These are phyloP conservation scores for Wickerhamomyces tratensis DNA, from an alignment of 805 yeast genomes.

Conservation along the genomic window DNA sequence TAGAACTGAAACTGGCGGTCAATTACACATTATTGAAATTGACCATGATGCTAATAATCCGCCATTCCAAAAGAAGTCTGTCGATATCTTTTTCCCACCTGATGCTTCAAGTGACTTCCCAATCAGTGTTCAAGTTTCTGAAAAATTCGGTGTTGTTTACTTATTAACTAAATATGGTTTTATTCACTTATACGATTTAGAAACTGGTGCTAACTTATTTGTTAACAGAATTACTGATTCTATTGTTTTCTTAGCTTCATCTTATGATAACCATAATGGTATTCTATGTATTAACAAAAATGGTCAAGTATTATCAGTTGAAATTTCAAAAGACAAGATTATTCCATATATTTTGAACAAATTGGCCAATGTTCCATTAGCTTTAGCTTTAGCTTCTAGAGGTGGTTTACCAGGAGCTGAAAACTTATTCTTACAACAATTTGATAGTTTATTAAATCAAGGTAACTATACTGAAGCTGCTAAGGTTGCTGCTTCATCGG, in stretches of 20 bases:
- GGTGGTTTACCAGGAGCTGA: slow-evolving; percentile 99
- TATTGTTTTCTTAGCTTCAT: slow-evolving; percentile 83
- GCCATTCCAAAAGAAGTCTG: slow-evolving; percentile 87
- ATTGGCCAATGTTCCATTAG: slow-evolving; percentile 78
- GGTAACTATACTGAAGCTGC: slow-evolving; percentile 94
- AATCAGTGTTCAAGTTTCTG: slow-evolving; percentile 77
- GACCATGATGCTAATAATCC: slow-evolving; percentile 80
- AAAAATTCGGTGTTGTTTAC: slow-evolving; percentile 79
- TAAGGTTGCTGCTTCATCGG: slow-evolving; percentile 91
- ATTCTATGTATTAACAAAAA: slow-evolving; percentile 87
- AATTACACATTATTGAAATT: slow-evolving; percentile 88
- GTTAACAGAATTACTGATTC: slow-evolving; percentile 95
- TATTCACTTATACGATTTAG: slow-evolving; percentile 90
- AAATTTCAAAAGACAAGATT: slow-evolving; percentile 72
- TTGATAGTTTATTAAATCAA: slow-evolving; percentile 69
- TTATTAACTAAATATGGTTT: slow-evolving; percentile 93
- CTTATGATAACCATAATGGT: slow-evolving; percentile 68
- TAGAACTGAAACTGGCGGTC: slow-evolving; percentile 68
- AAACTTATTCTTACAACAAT: slow-evolving; percentile 81
- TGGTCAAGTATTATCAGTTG: slow-evolving; percentile 93
- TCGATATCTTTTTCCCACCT: slow-evolving; percentile 92
- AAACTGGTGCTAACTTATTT: slow-evolving; percentile 84
- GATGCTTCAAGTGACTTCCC: slow-evolving; percentile 97
- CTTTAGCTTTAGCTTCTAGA: slow-evolving; percentile 82
- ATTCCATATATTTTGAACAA: slow-evolving; percentile 85